These are phyloP conservation scores for Trichoderma asperellum DNA, from an alignment of 2,329 filamentous ascomycete species.

Conservation along the genomic window DNA sequence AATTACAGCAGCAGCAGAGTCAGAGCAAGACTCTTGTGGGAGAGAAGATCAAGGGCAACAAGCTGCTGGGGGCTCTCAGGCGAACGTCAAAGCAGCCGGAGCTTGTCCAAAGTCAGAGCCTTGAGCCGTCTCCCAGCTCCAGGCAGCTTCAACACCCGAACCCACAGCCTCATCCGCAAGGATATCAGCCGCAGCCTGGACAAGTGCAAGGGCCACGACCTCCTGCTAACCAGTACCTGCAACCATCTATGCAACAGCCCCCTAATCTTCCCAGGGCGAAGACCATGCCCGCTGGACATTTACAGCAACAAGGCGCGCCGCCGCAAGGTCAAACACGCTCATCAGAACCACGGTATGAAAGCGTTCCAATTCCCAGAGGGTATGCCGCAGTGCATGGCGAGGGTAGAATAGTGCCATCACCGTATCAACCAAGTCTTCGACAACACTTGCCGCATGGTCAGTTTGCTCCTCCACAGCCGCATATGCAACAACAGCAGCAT, in stretches of 20 bases:
- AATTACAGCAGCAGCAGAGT: background rate
- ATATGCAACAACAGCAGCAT: background rate
- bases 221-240: slow-evolving; percentile 9
- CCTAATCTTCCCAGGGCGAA: background rate
- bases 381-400: slow-evolving; percentile 46
- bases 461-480: slow-evolving; percentile 18
- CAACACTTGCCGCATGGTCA: slow-evolving; percentile 4
- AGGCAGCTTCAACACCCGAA: slow-evolving; percentile 3
- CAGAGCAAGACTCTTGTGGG: slow-evolving; percentile 24
- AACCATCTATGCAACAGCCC: background rate
- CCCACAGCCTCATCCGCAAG: slow-evolving; percentile 16
- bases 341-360: slow-evolving; percentile 43
- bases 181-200: slow-evolving; percentile 31
- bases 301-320: background rate
- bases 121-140: background rate
- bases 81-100: slow-evolving; percentile 36
- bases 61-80: slow-evolving; percentile 42
- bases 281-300: slow-evolving; percentile 1
- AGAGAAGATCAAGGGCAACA: slow-evolving; percentile 32
- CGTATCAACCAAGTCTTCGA: slow-evolving; percentile 35
- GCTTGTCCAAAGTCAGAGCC: background rate
- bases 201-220: slow-evolving; percentile 25
- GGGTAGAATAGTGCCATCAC: slow-evolving; percentile 38
- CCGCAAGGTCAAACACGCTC: background rate
- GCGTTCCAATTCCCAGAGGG: slow-evolving; percentile 45